phyloP scores from a whole-genome alignment of 805 yeast species.

The Saccharomycopsis fermentans region DNA sequence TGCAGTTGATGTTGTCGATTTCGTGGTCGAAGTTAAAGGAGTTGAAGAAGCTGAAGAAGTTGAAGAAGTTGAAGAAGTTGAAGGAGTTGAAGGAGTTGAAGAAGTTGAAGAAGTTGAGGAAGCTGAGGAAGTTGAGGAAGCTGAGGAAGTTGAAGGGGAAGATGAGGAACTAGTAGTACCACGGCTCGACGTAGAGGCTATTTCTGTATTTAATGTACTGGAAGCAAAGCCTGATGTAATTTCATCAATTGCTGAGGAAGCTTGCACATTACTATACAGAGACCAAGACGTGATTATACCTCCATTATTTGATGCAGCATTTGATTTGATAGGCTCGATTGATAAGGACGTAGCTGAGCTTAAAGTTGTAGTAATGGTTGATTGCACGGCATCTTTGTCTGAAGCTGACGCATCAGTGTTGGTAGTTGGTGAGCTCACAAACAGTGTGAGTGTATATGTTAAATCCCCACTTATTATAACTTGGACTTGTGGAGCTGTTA shows the following conservation, averaged over 20 bases:
- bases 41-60: conserved; percentile 17
- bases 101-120: conserved; percentile 20
- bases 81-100: conserved; percentile 19
- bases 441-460: conserved; percentile 39
- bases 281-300: conserved; percentile 26
- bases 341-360: conserved; percentile 19
- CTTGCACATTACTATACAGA: not conserved
- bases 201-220: conserved; percentile 17
- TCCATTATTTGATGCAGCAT: conserved; percentile 15
- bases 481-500: conserved; percentile 43
- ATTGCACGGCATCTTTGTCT: not conserved
- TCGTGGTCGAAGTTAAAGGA: conserved; percentile 18
- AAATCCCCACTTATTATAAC: conserved; percentile 38
- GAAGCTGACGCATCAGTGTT: conserved; percentile 18
- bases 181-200: conserved; percentile 20
- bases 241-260: conserved; percentile 25
- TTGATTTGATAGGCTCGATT: conserved; percentile 6
- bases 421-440: conserved; percentile 19
- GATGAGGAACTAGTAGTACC: conserved; percentile 27
- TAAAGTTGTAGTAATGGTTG: conserved; percentile 11
- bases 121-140: conserved; percentile 20
- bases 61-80: conserved; percentile 21
- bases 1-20: conserved; percentile 18
- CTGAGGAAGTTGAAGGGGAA: conserved; percentile 12
- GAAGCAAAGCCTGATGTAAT: conserved; percentile 26